Percentiles rank a stretch among this genome's conserved stretches.
phyloP scores from a whole-genome alignment of 805 yeast species.

The Nakazawaea molendinolei region DNA sequence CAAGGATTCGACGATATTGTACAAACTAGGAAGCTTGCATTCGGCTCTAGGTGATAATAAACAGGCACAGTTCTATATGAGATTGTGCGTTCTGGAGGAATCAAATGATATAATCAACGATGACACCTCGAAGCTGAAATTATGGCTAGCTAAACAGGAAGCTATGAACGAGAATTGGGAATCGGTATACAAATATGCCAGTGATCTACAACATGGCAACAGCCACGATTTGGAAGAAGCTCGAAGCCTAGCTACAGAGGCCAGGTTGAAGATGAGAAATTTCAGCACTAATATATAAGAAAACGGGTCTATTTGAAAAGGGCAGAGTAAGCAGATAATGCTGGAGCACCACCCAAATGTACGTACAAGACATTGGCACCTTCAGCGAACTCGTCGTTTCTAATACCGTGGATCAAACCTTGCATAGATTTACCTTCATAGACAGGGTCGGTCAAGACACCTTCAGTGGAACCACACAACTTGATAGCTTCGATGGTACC shows the following conservation, averaged over 20 bases:
- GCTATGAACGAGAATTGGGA: constrained; percentile 49
- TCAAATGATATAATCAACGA: constrained; percentile 58
- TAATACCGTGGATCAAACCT: constrained; percentile 22
- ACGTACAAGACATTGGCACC: constrained; percentile 25
- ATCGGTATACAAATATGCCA: constrained; percentile 67
- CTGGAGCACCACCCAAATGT: constrained; percentile 29
- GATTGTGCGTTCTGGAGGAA: constrained; percentile 60
- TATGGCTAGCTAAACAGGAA: constrained; percentile 80
- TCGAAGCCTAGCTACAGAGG: constrained; percentile 72
- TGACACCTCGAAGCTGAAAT: constrained; percentile 70
- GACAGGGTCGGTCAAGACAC: constrained; percentile 30
- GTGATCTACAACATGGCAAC: constrained; percentile 64
- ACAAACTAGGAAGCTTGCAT: constrained; percentile 61
- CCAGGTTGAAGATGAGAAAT: constrained; percentile 43
- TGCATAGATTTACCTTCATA: constrained; percentile 31
- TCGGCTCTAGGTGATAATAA: constrained; percentile 46
- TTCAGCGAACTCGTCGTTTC: constrained; percentile 20
- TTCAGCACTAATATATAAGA: constrained; percentile 12
- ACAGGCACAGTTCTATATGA: constrained; percentile 60
- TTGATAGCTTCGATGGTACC: constrained; percentile 31
- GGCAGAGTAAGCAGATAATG: constrained; percentile 23
- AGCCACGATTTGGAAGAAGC: constrained; percentile 89
- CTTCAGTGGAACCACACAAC: constrained; percentile 27
- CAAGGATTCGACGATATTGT: constrained; percentile 50
- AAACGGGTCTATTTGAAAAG: constrained; percentile 10